A percentile compares a stretch with the other conserved stretches of the same genome.
Evolutionary conservation across 2,329 filamentous ascomycete species (phyloP).

Genomic region (Lachnellula cervina): DNA sequence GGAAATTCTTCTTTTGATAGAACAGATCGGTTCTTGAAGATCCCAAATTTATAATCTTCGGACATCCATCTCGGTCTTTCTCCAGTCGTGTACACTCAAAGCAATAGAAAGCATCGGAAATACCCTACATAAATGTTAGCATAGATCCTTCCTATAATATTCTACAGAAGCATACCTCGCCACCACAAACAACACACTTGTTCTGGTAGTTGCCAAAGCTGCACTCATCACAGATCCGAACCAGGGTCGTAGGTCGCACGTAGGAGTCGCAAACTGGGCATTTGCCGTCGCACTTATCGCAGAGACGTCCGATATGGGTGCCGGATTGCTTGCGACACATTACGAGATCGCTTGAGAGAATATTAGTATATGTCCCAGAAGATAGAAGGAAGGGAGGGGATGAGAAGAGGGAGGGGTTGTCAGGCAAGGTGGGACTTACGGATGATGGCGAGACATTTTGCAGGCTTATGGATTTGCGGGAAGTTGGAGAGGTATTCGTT

Average conservation of each 20-base stretch:
- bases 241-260: constrained; percentile 93
- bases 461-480: not conserved
- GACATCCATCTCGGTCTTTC: constrained; percentile 95
- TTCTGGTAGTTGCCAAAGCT: constrained; percentile 99
- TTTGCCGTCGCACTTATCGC: constrained; percentile 99
- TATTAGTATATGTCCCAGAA: constrained; percentile 11
- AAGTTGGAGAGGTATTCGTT: not conserved
- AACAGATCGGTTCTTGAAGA: constrained; percentile 88
- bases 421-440: constrained; percentile 49
- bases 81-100: constrained; percentile 97
- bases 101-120: constrained; percentile 98
- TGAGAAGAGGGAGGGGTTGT: not conserved
- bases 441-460: constrained; percentile 46
- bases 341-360: constrained; percentile 70
- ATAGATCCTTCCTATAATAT: not conserved
- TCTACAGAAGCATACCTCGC: constrained; percentile 48
- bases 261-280: constrained; percentile 99
- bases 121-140: constrained; percentile 50
- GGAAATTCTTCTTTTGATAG: constrained; percentile 59
- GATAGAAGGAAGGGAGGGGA: not conserved
- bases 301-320: constrained; percentile 96
- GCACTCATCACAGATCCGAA: constrained; percentile 98
- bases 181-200: constrained; percentile 98
- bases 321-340: constrained; percentile 99
- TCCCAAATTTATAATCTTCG: constrained; percentile 98